Evolutionary conservation across 208 protist genomes (phyloP), one percentile per base, ranked within the genome.

Genomic region (Tritrichomonas foetus): DNA sequence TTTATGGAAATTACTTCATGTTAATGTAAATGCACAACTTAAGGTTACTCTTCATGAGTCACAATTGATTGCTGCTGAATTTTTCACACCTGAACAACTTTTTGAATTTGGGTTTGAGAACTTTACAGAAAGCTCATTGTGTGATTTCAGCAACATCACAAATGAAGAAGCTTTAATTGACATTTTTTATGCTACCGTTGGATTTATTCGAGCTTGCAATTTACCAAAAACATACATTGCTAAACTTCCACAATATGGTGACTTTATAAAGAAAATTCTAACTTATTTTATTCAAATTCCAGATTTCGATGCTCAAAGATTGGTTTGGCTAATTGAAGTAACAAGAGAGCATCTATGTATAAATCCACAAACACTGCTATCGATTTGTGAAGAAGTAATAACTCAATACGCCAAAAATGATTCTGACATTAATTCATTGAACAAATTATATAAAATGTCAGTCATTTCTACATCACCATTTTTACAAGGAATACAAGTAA

Each of bases 91-190:
- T 20, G 47, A 57, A 8, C 33, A 20, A 39, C 36, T 89, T 8
- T 89, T 89, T 36, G 78, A 89, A 50, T 57, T 53, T 50, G 78
- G 78, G 11, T 44, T 89, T 39, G 41, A 57, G 3, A 20, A 25
- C 25, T 89, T 89, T 49, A 53, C 39, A 20, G 47, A 89, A 39
- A 47, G 47, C 13, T 33, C n/a, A 8, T 20, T 39, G 5, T 53
- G 41, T 57, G 47, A 89, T 61, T 89, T 89, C 27, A 57, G 27
- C 13, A 89, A 57, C 39, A 47, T 89, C 11, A 55, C 47, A 39
- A 89, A 89, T 57, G 78, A 89, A 57, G 78, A 89, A 57, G 39
- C 44, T 57, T 57, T 89, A 61, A 39, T 89, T 57, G 78, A 89
- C 57, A 57, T 53, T 57, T 89, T 89, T 89, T 89, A 89, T 50